phyloP scores from a whole-genome alignment of 176 grass and related monocot genomes.

The Carex myosuroides region DNA sequence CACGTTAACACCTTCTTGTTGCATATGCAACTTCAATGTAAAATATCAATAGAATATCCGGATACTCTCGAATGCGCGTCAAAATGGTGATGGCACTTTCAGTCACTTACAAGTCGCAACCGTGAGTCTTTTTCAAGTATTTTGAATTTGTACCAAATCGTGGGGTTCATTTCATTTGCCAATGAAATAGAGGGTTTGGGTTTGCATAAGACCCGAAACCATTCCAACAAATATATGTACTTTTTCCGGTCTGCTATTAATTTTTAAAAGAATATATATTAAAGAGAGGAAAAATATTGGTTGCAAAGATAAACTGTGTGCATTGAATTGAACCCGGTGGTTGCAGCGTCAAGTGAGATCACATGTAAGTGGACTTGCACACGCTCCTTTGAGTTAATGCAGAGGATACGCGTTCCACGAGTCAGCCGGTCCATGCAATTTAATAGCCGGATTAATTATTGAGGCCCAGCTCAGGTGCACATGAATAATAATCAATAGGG shows the following conservation, averaged over 20 bases:
- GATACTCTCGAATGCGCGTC: not conserved
- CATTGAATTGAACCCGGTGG: not conserved
- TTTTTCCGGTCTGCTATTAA: not conserved
- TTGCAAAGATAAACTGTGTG: not conserved
- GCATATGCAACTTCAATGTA: too few relatives aligned
- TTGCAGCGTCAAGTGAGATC: not conserved
- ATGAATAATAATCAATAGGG: slow-evolving; percentile 13
- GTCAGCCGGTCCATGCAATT: not conserved
- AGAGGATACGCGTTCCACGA: not conserved
- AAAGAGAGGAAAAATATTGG: too few relatives aligned
- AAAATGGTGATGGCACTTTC: not conserved
- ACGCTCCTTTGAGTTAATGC: not conserved
- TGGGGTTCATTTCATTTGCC: not conserved
- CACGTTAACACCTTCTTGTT: too few relatives aligned
- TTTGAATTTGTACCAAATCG: not conserved
- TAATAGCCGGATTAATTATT: not conserved
- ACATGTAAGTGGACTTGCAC: slow-evolving; percentile 5
- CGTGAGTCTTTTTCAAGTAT: not conserved
- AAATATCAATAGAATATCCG: not conserved
- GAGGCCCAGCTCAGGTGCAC: not conserved
- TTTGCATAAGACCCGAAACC: not conserved
- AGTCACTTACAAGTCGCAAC: not conserved
- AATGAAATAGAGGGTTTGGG: not conserved
- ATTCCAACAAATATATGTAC: not conserved
- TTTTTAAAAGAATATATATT: too few relatives aligned